These are phyloP conservation scores for Collybia sp. DNA, from an alignment of 768 basidiomycete genomes.

Conservation along the genomic window DNA sequence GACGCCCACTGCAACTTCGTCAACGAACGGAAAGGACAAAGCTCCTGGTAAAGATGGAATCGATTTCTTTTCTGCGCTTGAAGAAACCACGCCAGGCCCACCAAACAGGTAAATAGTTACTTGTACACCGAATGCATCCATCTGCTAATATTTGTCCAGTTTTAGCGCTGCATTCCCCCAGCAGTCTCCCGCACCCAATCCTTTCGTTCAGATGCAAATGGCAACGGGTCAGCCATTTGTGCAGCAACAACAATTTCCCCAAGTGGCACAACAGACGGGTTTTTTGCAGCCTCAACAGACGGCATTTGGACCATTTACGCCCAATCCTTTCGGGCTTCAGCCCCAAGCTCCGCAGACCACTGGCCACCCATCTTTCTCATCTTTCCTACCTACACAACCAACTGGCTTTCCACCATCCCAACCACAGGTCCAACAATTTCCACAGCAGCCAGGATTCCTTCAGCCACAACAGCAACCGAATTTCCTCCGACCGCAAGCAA, in stretches of 20 bases:
- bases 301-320: slow-evolving; percentile 29
- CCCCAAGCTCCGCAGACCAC: slow-evolving; percentile 32
- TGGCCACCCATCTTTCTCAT: slow-evolving; percentile 47
- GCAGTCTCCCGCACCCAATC: slow-evolving; percentile 64
- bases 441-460: slow-evolving; percentile 32
- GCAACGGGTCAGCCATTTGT: slow-evolving; percentile 44
- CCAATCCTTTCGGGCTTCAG: slow-evolving; percentile 43
- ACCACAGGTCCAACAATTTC: slow-evolving; percentile 18
- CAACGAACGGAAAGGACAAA: slow-evolving; percentile 4
- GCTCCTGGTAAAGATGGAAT: slow-evolving; percentile 43
- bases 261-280: slow-evolving; percentile 49
- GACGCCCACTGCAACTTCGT: slow-evolving; percentile 12
- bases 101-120: slow-evolving; percentile 60
- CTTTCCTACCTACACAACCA: slow-evolving; percentile 52
- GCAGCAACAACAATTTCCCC: slow-evolving; percentile 22
- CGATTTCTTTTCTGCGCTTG: slow-evolving; percentile 91
- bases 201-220: slow-evolving; percentile 65
- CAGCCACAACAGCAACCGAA: slow-evolving; percentile 29
- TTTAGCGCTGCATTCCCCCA: slow-evolving; percentile 46
- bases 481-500: slow-evolving; percentile 52
- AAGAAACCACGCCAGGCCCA: slow-evolving; percentile 58
- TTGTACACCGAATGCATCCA: slow-evolving; percentile 6
- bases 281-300: slow-evolving; percentile 48
- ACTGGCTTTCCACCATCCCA: slow-evolving; percentile 36
- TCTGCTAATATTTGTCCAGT: slow-evolving; percentile 23